Conservation (phyloP, 768 basidiomycete genomes). For the Lactifluus piperatus region DNA sequence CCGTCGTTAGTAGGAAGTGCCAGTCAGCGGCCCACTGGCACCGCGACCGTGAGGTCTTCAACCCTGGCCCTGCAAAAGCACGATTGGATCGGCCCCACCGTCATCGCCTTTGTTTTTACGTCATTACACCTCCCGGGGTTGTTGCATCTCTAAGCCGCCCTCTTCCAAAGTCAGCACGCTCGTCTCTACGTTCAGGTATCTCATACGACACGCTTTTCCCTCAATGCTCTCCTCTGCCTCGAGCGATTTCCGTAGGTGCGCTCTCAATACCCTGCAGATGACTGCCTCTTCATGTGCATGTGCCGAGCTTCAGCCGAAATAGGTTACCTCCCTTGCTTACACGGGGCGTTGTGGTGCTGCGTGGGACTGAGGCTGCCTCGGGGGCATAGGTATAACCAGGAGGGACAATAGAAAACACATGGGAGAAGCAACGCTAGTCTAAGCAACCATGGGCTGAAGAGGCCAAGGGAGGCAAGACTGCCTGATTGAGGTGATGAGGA, state of each 20-base stretch:
- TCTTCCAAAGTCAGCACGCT: neutral
- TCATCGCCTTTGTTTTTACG: too few relatives aligned
- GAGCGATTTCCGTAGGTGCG: too few relatives aligned
- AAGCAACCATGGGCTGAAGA: neutral
- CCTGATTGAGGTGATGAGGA: neutral
- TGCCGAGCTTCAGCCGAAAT: neutral
- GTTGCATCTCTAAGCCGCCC: neutral
- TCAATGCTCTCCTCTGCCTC: too few relatives aligned
- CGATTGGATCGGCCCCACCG: too few relatives aligned
- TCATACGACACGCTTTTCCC: too few relatives aligned
- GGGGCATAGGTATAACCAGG: neutral
- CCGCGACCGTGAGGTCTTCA: too few relatives aligned
- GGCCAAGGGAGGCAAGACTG: too few relatives aligned
- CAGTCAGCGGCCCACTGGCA: too few relatives aligned
- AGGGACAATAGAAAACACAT: neutral
- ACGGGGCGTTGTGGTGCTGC: neutral
- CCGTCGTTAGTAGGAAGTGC: too few relatives aligned
- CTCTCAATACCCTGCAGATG: too few relatives aligned
- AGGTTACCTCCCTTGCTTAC: neutral
- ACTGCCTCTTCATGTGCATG: too few relatives aligned
- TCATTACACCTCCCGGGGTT: neutral
- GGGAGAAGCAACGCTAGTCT: neutral
- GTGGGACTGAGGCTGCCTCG: neutral
- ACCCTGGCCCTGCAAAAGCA: too few relatives aligned
- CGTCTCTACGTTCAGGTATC: neutral